phyloP scores from a whole-genome alignment of 2,329 filamentous ascomycete genomes.

The Monilinia laxa region DNA sequence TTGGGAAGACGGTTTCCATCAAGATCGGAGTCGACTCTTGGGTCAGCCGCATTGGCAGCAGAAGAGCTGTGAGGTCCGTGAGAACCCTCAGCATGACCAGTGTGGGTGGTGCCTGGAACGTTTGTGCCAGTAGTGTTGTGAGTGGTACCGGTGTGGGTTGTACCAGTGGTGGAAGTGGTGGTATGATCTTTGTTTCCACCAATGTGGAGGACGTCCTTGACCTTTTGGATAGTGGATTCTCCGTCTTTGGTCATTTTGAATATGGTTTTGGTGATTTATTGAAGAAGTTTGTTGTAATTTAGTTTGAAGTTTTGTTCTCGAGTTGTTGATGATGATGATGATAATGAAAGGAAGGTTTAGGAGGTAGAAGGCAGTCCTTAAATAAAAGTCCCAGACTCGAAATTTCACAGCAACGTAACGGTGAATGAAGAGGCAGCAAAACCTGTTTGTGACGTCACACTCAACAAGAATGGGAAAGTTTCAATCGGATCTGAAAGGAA shows the following conservation, averaged over 20 bases:
- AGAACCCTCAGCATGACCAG: slow-evolving; percentile 9
- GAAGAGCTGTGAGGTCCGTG: slow-evolving; percentile 10
- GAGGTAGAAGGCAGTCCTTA: slow-evolving; percentile 10
- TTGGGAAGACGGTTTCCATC: slow-evolving; percentile 34
- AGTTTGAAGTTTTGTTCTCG: slow-evolving; percentile 1
- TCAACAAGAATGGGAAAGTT: background rate
- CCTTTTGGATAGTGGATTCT: slow-evolving; percentile 47
- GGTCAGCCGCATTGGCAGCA: slow-evolving; percentile 47
- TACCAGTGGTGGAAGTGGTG: background rate
- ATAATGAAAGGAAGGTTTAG: background rate
- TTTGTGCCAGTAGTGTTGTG: slow-evolving; percentile 23
- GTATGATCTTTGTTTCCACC: slow-evolving; percentile 1
- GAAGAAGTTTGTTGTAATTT: background rate
- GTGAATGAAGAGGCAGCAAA: slow-evolving; percentile 8
- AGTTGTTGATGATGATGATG: background rate
- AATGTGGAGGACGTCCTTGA: slow-evolving; percentile 46
- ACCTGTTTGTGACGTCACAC: slow-evolving; percentile 18
- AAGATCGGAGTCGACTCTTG: slow-evolving; percentile 51
- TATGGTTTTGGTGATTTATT: slow-evolving; percentile 17
- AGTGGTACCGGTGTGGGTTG: slow-evolving; percentile 14
- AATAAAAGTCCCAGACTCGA: slow-evolving; percentile 2
- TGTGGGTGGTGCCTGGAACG: slow-evolving; percentile 13
- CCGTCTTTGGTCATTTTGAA: slow-evolving; percentile 42
- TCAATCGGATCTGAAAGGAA: slow-evolving; percentile 1
- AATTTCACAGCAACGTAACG: background rate